Conservation (phyloP, 441 rosid species). For the Adansonia grandidieri region DNA sequence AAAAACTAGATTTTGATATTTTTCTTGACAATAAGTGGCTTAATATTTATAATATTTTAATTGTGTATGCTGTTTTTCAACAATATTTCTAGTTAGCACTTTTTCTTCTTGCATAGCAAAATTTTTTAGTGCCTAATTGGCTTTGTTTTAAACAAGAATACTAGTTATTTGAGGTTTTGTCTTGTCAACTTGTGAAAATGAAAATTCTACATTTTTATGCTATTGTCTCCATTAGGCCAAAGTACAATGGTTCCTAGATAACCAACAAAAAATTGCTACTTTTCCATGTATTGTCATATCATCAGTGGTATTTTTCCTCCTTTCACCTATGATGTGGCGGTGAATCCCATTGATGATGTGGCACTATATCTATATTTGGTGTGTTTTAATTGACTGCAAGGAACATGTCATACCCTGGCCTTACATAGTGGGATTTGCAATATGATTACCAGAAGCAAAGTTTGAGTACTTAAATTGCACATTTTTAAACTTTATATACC, state of each 20-base stretch:
- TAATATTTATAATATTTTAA: constrained; percentile 5
- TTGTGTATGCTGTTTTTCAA: neutral
- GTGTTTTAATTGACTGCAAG: neutral
- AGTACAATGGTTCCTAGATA: too few species aligned
- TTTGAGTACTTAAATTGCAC: neutral
- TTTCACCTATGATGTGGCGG: neutral
- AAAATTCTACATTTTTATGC: neutral
- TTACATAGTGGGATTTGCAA: neutral
- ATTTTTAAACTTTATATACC: neutral
- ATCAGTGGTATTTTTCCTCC: neutral
- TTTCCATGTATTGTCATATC: neutral
- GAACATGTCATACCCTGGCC: neutral
- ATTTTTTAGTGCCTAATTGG: neutral
- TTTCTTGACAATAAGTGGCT: neutral
- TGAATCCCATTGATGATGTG: neutral
- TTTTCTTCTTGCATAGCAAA: too few species aligned
- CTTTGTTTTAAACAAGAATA: neutral
- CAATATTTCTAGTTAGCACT: neutral
- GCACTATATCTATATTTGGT: neutral
- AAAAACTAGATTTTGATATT: neutral
- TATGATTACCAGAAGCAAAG: neutral
- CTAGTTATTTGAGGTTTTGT: neutral
- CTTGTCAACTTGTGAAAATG: neutral
- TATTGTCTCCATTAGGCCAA: too few species aligned
- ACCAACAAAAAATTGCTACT: too few species aligned